Base-by-base conservation (phyloP, 139 green algal species). In the Chlorella vulgaris region DNA sequence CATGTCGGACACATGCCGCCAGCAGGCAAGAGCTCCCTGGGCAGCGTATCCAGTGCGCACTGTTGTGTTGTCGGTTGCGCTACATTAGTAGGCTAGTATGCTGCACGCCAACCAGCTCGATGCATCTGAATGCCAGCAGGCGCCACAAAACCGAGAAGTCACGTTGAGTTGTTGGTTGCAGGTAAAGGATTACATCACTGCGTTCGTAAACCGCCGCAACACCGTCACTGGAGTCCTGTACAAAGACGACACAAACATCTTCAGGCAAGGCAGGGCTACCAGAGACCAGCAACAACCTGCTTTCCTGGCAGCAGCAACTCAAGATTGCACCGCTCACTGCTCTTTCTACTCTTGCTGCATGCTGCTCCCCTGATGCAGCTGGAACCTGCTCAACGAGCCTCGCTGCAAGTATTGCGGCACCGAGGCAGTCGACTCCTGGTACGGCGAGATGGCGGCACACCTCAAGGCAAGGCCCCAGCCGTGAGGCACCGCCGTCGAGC, bases 211-310 rank as follows among this genome's bases (percentile, higher is more conserved):
- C 29, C 81, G 89, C 4, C 74, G 81, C 58, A 94, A 94, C 86
- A 89, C 83, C 19, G 75, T 91, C 80, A 94, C 63, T 15, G 84
- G 87, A 0, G 10, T 86, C 33, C 31, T 38, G 8, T 93, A 93
- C 76, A 71, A 61, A 3, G 84, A 93, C 31, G 91, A 94, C 69
- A 86, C 88, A 31, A 88, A 87, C 55, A 91, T 95, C 69, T 80
- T 95, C 28, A 70, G 62, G 0, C 68, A 65, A 65, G 55, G 18
- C 55, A 21, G 18, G 47, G 13, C 15, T 10, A 10, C 47, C 13
- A 24, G 47, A 15, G 47, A 55, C 13, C 47, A 55, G n/a, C n/a
- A n/a, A n/a, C n/a, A n/a, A n/a, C n/a, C n/a, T n/a, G n/a, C n/a
- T n/a, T n/a, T n/a, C n/a, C n/a, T n/a, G n/a, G n/a, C n/a, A n/a